phyloP scores from a whole-genome alignment of 2,329 filamentous ascomycete genomes.

The Botrytis pseudocinerea region DNA sequence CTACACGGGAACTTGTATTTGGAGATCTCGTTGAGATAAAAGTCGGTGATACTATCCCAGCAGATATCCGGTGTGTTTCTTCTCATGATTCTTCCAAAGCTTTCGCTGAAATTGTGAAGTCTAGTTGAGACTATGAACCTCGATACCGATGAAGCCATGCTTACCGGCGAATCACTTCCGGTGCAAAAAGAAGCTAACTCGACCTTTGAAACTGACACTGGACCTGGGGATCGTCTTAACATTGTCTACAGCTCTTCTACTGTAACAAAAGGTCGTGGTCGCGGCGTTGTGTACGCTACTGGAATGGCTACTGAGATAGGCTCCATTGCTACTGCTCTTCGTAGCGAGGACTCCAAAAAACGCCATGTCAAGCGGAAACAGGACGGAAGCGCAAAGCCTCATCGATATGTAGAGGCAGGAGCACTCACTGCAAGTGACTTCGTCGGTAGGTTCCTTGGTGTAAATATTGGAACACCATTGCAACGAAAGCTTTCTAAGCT shows the following conservation, averaged over 20 bases:
- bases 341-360: conserved; percentile 50
- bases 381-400: conserved; percentile 50
- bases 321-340: conserved; percentile 61
- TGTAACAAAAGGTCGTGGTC: conserved; percentile 61
- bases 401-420: conserved; percentile 47
- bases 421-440: conserved; percentile 52
- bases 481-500: conserved; percentile 65
- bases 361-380: conserved; percentile 51
- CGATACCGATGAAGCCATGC: conserved; percentile 60
- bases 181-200: conserved; percentile 53
- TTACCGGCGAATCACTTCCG: conserved; percentile 63
- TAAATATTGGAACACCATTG: conserved; percentile 66
- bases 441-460: conserved; percentile 60
- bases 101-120: conserved; percentile 31
- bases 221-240: conserved; percentile 58
- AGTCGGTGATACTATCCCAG: conserved; percentile 48
- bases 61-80: conserved; percentile 42
- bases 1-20: conserved; percentile 55
- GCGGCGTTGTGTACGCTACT: conserved; percentile 61
- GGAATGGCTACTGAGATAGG: conserved; percentile 64
- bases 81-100: not conserved
- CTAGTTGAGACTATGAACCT: conserved; percentile 56
- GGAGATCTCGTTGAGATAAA: conserved; percentile 60
- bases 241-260: conserved; percentile 62
- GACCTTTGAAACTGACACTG: conserved; percentile 43